These are phyloP conservation scores for Melanopsichium pennsylvanicum DNA, from an alignment of 1,284 basidiomycete species.

Conservation along the genomic window DNA sequence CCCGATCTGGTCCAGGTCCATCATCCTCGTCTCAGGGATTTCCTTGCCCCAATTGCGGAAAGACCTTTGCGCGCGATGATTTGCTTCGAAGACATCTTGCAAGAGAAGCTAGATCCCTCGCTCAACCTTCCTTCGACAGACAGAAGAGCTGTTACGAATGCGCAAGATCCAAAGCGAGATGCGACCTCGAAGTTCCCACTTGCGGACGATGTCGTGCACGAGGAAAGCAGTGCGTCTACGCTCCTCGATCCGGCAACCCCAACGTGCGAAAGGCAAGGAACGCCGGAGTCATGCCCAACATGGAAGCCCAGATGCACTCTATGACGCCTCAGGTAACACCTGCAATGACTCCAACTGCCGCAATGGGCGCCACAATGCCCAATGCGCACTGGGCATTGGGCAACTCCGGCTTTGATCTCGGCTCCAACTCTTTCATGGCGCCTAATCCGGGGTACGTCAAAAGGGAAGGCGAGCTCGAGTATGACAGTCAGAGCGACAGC, in stretches of 20 bases:
- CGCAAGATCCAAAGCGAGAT: slow-evolving; percentile 55
- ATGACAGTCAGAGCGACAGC: slow-evolving; percentile 44
- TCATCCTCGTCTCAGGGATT: slow-evolving; percentile 41
- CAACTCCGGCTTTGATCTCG: slow-evolving; percentile 20
- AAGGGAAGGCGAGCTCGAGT: slow-evolving; percentile 32
- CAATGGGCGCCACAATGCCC: slow-evolving; percentile 16
- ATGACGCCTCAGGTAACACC: slow-evolving; percentile 23
- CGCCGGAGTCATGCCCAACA: slow-evolving; percentile 7
- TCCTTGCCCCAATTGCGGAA: slow-evolving; percentile 54
- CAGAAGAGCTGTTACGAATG: slow-evolving; percentile 61
- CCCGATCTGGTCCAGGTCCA: slow-evolving; percentile 37
- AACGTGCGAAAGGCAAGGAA: slow-evolving; percentile 52
- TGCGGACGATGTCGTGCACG: slow-evolving; percentile 56
- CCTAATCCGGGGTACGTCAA: slow-evolving; percentile 30
- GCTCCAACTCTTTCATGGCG: slow-evolving; percentile 20
- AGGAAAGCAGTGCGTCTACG: slow-evolving; percentile 55
- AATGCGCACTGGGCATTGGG: slow-evolving; percentile 27
- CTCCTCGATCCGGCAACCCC: slow-evolving; percentile 57
- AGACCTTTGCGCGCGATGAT: slow-evolving; percentile 53
- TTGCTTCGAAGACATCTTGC: slow-evolving; percentile 52
- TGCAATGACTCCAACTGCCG: slow-evolving; percentile 1
- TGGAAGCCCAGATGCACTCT: slow-evolving; percentile 16
- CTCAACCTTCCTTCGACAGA: slow-evolving; percentile 53
- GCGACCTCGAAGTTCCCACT: slow-evolving; percentile 58
- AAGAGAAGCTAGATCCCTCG: slow-evolving; percentile 48